phyloP scores from a whole-genome alignment of 352 stramenopile species.

The Phytopythium aichiense region DNA sequence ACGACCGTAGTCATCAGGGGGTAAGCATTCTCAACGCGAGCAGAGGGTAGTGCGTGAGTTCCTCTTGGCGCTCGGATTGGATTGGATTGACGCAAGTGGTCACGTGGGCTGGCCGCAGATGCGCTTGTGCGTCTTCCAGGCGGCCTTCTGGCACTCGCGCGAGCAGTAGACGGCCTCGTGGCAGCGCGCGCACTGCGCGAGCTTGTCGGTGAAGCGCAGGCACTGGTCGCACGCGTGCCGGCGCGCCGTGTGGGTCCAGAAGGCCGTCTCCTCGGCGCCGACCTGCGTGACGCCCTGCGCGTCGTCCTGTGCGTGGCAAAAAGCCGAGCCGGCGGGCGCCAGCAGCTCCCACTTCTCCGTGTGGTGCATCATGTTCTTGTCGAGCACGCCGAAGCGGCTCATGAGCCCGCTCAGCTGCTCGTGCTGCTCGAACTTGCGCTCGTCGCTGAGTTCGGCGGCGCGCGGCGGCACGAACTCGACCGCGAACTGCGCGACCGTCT shows the following conservation, averaged over 20 bases:
- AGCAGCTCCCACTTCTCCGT: conserved; percentile 85
- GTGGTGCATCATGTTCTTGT: conserved; percentile 79
- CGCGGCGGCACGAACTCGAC: conserved; percentile 62
- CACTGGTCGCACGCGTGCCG: conserved; percentile 70
- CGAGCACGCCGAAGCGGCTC: conserved; percentile 61
- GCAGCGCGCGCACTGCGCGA: conserved; percentile 63
- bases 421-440: conserved; percentile 30
- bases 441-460: conserved; percentile 19
- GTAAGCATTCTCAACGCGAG: too few species aligned
- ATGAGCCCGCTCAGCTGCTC: conserved; percentile 50
- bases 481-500: conserved; percentile 57
- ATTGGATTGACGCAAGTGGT: conserved; percentile 4
- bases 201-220: conserved; percentile 41
- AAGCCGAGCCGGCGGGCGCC: conserved; percentile 29
- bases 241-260: conserved; percentile 57
- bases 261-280: conserved; percentile 53
- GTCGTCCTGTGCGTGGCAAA: conserved; percentile 36
- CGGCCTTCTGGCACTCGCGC: conserved; percentile 70
- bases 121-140: conserved; percentile 78
- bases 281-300: conserved; percentile 36
- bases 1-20: not conserved
- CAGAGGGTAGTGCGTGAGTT: too few species aligned
- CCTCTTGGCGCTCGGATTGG: not conserved
- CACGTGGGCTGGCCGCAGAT: conserved; percentile 47
- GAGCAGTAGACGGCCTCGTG: conserved; percentile 75